These are phyloP conservation scores for Phytophthora tentaculata DNA, from an alignment of 352 stramenopile species.

Conservation along the genomic window DNA sequence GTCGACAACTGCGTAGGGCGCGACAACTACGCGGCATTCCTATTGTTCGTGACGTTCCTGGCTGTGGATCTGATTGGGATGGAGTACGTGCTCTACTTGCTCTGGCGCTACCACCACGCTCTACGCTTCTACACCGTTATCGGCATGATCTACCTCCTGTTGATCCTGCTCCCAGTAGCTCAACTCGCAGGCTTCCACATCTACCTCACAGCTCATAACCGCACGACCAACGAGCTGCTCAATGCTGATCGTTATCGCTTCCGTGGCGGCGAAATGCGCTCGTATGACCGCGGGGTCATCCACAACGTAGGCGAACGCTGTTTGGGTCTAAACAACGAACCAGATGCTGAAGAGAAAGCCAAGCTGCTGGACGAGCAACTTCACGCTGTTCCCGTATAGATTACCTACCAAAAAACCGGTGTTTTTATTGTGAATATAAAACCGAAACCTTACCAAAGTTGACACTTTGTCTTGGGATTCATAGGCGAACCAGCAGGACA, in stretches of 20 bases:
- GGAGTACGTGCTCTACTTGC: conserved; percentile 67
- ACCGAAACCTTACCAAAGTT: conserved; percentile 63
- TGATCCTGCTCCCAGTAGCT: conserved; percentile 54
- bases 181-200: conserved; percentile 75
- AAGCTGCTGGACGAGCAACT: conserved; percentile 38
- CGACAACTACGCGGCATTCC: conserved; percentile 95
- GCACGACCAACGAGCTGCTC: conserved; percentile 84
- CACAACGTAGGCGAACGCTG: conserved; percentile 55
- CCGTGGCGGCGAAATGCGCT: conserved; percentile 35
- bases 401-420: conserved; percentile 18
- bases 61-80: conserved; percentile 52
- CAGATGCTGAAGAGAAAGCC: conserved; percentile 19
- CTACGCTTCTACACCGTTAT: conserved; percentile 37
- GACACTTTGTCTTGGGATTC: conserved; percentile 74
- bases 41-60: conserved; percentile 65
- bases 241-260: conserved; percentile 75
- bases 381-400: conserved; percentile 18
- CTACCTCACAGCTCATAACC: conserved; percentile 74
- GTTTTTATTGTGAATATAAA: conserved; percentile 8
- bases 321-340: conserved; percentile 26
- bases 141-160: conserved; percentile 53
- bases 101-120: conserved; percentile 52
- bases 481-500: conserved; percentile 63
- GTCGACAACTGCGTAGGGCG: conserved; percentile 99
- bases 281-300: conserved; percentile 56